These are phyloP conservation scores for Ophiostoma triangulosporum DNA, from an alignment of 2,329 filamentous ascomycete species.

Conservation along the genomic window DNA sequence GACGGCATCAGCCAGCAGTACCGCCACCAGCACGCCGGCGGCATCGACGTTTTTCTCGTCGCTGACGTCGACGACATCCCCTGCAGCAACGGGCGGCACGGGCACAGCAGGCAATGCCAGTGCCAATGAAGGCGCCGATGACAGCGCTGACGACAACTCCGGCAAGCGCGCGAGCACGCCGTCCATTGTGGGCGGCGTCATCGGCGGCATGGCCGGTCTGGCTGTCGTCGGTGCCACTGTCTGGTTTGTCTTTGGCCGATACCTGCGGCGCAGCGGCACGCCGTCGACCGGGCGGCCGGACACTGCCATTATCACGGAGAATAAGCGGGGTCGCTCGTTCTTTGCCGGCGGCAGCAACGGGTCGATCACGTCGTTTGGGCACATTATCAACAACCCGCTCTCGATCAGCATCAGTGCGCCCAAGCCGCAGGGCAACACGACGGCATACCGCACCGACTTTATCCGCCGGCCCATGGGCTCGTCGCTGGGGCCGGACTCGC, in stretches of 20 bases:
- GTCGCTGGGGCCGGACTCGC: constrained; percentile 4
- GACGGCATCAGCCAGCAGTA: constrained; percentile 3
- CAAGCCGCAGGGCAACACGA: constrained; percentile 27
- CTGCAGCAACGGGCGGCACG: no score
- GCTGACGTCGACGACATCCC: neutral
- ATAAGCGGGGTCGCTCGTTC: neutral
- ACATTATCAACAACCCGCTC: constrained; percentile 45
- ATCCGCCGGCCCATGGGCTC: constrained; percentile 25
- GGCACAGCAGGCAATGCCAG: constrained; percentile 1
- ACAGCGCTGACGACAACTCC: constrained; percentile 7
- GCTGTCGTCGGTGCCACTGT: constrained; percentile 26
- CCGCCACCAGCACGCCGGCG: constrained; percentile 16
- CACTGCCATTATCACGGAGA: neutral
- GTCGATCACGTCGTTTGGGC: constrained; percentile 29
- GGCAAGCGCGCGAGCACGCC: constrained; percentile 19
- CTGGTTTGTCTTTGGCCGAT: constrained; percentile 24
- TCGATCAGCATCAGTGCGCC: constrained; percentile 45
- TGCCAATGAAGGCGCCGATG: constrained; percentile 7
- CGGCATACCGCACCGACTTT: constrained; percentile 38
- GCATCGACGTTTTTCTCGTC: neutral
- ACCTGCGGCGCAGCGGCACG: constrained; percentile 4
- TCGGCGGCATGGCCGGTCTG: constrained; percentile 31
- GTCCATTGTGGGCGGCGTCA: constrained; percentile 34
- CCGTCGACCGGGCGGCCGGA: neutral
- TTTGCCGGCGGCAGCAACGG: constrained; percentile 5